Evolutionary conservation across 225 moss, liverwort and hornwort species (phyloP).

Genomic region (Straminergon stramineum): DNA sequence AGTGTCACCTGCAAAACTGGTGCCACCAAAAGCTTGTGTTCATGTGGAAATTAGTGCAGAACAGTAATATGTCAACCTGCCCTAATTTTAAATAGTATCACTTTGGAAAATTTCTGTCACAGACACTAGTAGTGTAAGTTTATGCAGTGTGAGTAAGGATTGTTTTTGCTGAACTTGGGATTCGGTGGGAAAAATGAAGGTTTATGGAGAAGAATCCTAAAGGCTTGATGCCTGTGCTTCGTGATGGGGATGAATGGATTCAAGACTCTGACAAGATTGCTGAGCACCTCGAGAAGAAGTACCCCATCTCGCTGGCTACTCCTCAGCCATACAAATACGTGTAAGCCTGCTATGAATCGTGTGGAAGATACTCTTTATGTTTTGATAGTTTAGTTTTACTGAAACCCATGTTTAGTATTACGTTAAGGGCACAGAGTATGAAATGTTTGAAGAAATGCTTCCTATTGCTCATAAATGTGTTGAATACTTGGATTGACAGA

Average conservation of each 20-base stretch:
- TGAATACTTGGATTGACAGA: slow-evolving; percentile 15
- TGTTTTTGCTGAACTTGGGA: not conserved
- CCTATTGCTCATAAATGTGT: not conserved
- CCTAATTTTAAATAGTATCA: no score
- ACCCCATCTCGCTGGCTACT: slow-evolving; percentile 53
- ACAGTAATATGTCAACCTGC: not conserved
- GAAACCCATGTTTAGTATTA: not conserved
- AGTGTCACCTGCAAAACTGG: not conserved
- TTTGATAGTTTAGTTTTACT: not conserved
- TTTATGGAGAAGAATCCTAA: slow-evolving; percentile 73
- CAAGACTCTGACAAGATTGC: slow-evolving; percentile 90
- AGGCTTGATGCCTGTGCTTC: slow-evolving; percentile 77
- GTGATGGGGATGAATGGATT: slow-evolving; percentile 76
- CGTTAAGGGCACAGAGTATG: no score
- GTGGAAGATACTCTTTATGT: not conserved
- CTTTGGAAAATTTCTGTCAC: not conserved
- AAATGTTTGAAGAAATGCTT: not conserved
- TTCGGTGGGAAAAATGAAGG: slow-evolving; percentile 12
- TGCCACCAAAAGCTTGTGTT: not conserved
- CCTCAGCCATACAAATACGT: slow-evolving; percentile 50
- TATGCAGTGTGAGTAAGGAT: not conserved
- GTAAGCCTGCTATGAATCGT: slow-evolving; percentile 16
- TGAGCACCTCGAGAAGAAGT: slow-evolving; percentile 66
- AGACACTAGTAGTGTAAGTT: not conserved
- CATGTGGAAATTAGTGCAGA: not conserved